Conservation (phyloP, 192 early-diverging fungal species). For the Geosiphon pyriformis region DNA sequence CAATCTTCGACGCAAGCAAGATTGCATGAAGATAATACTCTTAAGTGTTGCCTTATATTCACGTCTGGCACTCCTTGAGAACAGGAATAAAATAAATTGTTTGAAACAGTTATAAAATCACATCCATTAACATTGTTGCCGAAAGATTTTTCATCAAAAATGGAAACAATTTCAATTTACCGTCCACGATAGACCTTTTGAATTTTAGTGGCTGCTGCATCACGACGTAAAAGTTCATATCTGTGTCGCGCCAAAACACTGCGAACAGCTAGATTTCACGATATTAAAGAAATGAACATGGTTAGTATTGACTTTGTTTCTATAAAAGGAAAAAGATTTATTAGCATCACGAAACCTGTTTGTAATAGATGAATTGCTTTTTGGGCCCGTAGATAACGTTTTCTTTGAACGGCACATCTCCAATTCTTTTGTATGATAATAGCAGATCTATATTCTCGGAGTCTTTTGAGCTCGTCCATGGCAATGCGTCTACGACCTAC, state of each 20-base stretch:
- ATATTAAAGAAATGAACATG: not conserved
- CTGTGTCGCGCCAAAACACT: slow-evolving; percentile 57
- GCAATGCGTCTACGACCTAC: slow-evolving; percentile 58
- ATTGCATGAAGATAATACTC: slow-evolving; percentile 74
- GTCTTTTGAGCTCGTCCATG: slow-evolving; percentile 39
- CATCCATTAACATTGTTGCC: not conserved
- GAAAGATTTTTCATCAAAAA: not conserved
- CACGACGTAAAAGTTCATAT: slow-evolving; percentile 54
- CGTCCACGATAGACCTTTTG: slow-evolving; percentile 70
- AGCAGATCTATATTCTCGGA: slow-evolving; percentile 68
- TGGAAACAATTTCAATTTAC: slow-evolving; percentile 17
- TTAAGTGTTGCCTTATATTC: slow-evolving; percentile 46
- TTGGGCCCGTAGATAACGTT: slow-evolving; percentile 36
- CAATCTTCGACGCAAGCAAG: slow-evolving; percentile 64
- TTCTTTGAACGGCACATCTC: slow-evolving; percentile 59
- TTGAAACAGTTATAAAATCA: not conserved
- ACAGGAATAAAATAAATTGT: not conserved
- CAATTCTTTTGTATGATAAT: slow-evolving; percentile 68
- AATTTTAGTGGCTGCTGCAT: slow-evolving; percentile 68
- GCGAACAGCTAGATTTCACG: slow-evolving; percentile 38
- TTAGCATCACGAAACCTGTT: slow-evolving; percentile 23
- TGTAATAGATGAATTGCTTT: slow-evolving; percentile 61
- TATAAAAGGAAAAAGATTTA: not conserved
- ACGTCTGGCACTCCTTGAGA: slow-evolving; percentile 45
- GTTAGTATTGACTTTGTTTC: not conserved